Evolutionary conservation across 1,284 basidiomycete species (phyloP), one percentile per base, ranked within the genome.

Genomic region (Amylostereum areolatum): DNA sequence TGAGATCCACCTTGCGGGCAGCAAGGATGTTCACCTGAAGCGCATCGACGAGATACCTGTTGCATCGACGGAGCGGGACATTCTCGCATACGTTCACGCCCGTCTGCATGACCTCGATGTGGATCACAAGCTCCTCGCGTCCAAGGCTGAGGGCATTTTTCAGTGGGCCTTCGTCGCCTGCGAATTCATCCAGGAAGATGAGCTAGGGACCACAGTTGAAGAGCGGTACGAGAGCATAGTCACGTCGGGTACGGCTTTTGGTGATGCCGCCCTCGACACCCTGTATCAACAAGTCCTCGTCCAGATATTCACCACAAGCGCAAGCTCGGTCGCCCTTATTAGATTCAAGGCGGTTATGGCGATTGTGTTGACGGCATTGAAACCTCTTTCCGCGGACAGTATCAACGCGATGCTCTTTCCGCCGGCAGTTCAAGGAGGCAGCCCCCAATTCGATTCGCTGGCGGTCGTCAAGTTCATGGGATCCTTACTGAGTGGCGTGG

Each of bases 121-220:
- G 4, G 24, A 45, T n/a, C 7, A 34, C 34, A 33, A 5, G 11
- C 47, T 31, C 12, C 28, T 50, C 3, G 12, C 31, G 24, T 30
- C 28, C 1, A 44, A 43, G 34, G 29, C 52, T 9, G 46, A 53
- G 25, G 41, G 49, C 2, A 39, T 54, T 5, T 55, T 55, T 33
- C 54, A 55, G 29, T 55, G 54, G 54, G 54, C 54, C 2, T 48
- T 34, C 28, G 37, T 44, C 25, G 50, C 51, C 24, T 52, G 45
- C 29, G n/a, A 42, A 11, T 54, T 41, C 37, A 52, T 52, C 39
- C 11, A 9, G 7, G 27, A 33, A 34, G 31, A 50, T 3, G 11
- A 8, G 11, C 3, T 27, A 24, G 27, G 48, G 18, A 24, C 29
- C 3, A 32, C 40, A 43, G 43, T 33, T 5, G 11, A 35, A 24